Conservation (phyloP, 352 stramenopile genomes). For the Pythium sukuiense region DNA sequence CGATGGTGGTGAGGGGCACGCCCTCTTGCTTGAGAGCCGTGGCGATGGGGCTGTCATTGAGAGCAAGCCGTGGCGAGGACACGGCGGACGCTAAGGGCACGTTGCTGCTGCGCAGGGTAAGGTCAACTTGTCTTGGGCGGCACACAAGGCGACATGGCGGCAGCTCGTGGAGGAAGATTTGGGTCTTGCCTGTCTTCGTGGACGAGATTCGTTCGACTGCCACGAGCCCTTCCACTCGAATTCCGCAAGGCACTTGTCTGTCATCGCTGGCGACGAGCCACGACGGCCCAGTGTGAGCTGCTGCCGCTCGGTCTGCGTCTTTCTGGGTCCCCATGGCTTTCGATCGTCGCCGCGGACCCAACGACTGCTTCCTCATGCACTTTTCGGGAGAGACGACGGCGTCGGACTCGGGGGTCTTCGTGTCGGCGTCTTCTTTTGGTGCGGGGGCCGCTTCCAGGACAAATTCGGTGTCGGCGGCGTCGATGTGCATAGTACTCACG, state of each 20-base stretch:
- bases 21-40: slow-evolving; percentile 11
- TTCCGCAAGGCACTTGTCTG: slow-evolving; percentile 19
- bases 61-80: not conserved
- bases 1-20: slow-evolving; percentile 11
- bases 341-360: not conserved
- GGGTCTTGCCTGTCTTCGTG: not conserved
- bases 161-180: slow-evolving; percentile 32
- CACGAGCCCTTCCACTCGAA: slow-evolving; percentile 41
- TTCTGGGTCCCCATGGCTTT: not conserved
- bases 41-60: not conserved
- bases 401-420: not conserved
- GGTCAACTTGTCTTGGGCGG: not conserved
- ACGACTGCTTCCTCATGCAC: not conserved
- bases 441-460: not conserved
- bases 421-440: not conserved
- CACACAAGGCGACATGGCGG: slow-evolving; percentile 41
- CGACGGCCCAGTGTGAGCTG: not conserved
- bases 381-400: not conserved
- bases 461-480: slow-evolving; percentile 8
- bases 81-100: not conserved
- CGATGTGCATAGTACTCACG: not conserved
- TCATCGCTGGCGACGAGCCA: slow-evolving; percentile 13
- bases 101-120: not conserved
- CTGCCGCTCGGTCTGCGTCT: not conserved
- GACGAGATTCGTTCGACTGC: slow-evolving; percentile 26